Evolutionary conservation across 305 asterid genomes (phyloP).

Genomic region (Striga hermonthica): DNA sequence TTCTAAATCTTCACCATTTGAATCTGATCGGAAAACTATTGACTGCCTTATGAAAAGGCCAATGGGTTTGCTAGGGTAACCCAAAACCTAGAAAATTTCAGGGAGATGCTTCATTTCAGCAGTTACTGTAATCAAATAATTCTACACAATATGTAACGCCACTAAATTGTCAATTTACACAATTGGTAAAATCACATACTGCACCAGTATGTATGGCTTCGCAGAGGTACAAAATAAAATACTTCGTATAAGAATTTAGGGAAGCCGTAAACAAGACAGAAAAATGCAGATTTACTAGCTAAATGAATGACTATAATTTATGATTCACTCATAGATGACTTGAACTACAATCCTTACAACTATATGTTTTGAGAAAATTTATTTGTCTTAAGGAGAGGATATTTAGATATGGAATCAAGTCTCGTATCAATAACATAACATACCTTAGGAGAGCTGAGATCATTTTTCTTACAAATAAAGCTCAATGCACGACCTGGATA

Average conservation of each 20-base stretch:
- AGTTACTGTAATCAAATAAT: slow-evolving; percentile 1
- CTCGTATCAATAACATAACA: slow-evolving; percentile 31
- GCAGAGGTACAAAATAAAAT: slow-evolving; percentile 1
- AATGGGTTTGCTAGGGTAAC: slow-evolving; percentile 97
- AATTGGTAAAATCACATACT: slow-evolving; percentile 7
- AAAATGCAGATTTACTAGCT: background rate
- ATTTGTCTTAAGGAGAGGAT: background rate
- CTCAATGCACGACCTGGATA: slow-evolving; percentile 99
- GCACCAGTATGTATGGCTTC: slow-evolving; percentile 18
- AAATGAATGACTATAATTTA: slow-evolving; percentile 8
- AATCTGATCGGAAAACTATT: slow-evolving; percentile 95
- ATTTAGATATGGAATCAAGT: slow-evolving; percentile 25
- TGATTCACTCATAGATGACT: slow-evolving; percentile 8
- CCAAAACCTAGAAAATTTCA: slow-evolving; percentile 67
- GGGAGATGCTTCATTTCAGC: slow-evolving; percentile 25
- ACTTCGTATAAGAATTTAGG: background rate
- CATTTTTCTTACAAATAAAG: slow-evolving; percentile 81
- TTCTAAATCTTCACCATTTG: slow-evolving; percentile 99
- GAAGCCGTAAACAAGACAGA: background rate
- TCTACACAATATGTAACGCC: slow-evolving; percentile 5
- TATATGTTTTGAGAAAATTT: slow-evolving; percentile 6
- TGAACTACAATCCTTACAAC: slow-evolving; percentile 8
- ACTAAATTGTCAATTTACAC: slow-evolving; percentile 14
- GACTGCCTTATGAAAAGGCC: slow-evolving; percentile 86
- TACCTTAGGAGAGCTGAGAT: slow-evolving; percentile 80